Evolutionary conservation across 2,329 filamentous ascomycete species (phyloP), one percentile per base, ranked within the genome.

Genomic region (Phoma sp.): DNA sequence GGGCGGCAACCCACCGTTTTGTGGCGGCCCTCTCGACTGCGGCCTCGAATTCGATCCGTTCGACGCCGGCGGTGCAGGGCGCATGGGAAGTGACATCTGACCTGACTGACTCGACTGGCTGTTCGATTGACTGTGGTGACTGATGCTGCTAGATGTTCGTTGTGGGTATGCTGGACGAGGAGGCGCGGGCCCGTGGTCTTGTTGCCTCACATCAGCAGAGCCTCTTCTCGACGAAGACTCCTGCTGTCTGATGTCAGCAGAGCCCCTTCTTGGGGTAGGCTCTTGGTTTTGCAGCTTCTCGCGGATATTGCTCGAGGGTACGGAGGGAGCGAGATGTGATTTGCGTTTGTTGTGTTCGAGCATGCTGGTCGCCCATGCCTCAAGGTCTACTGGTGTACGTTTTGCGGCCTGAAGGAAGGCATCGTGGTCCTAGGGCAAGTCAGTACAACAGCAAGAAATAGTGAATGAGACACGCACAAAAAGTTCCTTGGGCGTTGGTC

Each of bases 291-390:
- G 73, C n/a, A 76, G 67, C 57, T 72, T 71, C 56, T 75, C 72
- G 36, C 72, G 73, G 22, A 73, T 72, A 35, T 70, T 68, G 7
- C 90, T 85, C 8, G 90, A 85, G 1, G 92, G 91, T 10, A 89
- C 91, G 37, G 90, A 81, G 68, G 92, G 92, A 15, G 88, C 90
- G 33, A 97, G 84, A 74, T 97, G 94, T 25, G 93, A 96, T 76
- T 96, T 96, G 73, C 95, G 91, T 76, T 97, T 96, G 76, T 97
- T 91, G 67, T 89, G 87, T 74, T 97, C 93, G 86, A 98, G 94
- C 82, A 98, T 85, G 68, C 91, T 88, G 43, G 96, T 87, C 21
- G 95, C 94, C 95, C 95, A 99, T 60, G 92, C 91, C 75, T 90
- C 87, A 31, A 99, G 83, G 74, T 99, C 90, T 45, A 99, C 95